Percentiles rank a stretch among this genome's conserved stretches.
Conservation (phyloP, 2,329 filamentous ascomycete species). For the Biscogniauxia sp. region DNA sequence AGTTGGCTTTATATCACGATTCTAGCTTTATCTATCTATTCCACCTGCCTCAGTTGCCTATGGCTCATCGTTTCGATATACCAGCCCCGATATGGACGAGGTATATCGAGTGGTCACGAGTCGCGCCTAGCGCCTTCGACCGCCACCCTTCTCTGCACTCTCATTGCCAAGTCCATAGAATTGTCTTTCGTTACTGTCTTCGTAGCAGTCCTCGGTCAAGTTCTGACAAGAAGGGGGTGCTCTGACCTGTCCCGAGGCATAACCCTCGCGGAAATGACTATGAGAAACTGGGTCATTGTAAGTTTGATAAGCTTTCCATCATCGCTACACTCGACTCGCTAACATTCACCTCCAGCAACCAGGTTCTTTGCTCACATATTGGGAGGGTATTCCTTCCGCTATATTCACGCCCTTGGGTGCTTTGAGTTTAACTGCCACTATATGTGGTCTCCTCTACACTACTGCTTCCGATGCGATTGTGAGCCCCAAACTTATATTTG, state of each 20-base stretch:
- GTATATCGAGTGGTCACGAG: slow-evolving; percentile 51
- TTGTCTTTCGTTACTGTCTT: slow-evolving; percentile 76
- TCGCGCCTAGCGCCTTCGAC: slow-evolving; percentile 55
- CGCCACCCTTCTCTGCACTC: slow-evolving; percentile 64
- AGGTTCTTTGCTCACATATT: slow-evolving; percentile 69
- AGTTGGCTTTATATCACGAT: slow-evolving; percentile 52
- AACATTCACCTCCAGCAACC: slow-evolving; percentile 47
- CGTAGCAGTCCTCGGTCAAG: slow-evolving; percentile 71
- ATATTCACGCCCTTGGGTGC: slow-evolving; percentile 62
- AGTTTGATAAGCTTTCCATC: slow-evolving; percentile 12
- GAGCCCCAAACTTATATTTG: slow-evolving; percentile 66
- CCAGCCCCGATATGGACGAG: slow-evolving; percentile 60
- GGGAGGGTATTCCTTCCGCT: slow-evolving; percentile 62
- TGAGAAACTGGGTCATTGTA: slow-evolving; percentile 69
- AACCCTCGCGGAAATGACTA: slow-evolving; percentile 72
- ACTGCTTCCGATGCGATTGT: slow-evolving; percentile 75
- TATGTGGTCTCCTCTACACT: slow-evolving; percentile 70
- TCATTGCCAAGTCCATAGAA: slow-evolving; percentile 75
- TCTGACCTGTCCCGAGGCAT: slow-evolving; percentile 60
- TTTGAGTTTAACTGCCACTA: slow-evolving; percentile 61
- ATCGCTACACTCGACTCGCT: not conserved
- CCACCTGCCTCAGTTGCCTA: slow-evolving; percentile 62
- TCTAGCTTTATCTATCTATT: slow-evolving; percentile 55
- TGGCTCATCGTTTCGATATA: slow-evolving; percentile 62
- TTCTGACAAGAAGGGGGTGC: slow-evolving; percentile 68